These are phyloP conservation scores for Cyathus striatus DNA, from an alignment of 768 basidiomycete species.

Conservation along the genomic window DNA sequence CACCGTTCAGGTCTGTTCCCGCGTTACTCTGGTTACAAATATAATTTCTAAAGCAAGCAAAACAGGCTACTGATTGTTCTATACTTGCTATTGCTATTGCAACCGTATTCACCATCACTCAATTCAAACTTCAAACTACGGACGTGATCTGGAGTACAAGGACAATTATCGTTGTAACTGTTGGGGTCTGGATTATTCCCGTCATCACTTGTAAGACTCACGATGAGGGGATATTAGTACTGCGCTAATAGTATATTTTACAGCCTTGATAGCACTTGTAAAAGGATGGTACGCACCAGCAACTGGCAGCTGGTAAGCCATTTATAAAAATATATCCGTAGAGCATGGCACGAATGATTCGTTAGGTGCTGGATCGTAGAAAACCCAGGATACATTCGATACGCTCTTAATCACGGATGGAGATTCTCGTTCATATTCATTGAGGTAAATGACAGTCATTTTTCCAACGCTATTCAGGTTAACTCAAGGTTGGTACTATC, in stretches of 20 bases:
- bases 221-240: too few relatives aligned
- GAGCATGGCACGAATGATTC: background rate
- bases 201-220: background rate
- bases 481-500: background rate
- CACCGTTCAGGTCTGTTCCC: background rate
- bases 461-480: background rate
- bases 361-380: slow-evolving; percentile 10
- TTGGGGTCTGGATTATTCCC: background rate
- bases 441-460: slow-evolving; percentile 15
- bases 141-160: background rate
- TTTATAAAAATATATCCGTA: background rate
- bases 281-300: slow-evolving; percentile 11
- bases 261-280: slow-evolving; percentile 9
- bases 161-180: background rate
- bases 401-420: slow-evolving; percentile 9
- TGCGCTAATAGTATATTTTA: too few relatives aligned
- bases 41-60: background rate
- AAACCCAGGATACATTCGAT: slow-evolving; percentile 8
- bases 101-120: slow-evolving; percentile 10
- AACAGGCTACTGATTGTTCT: slow-evolving; percentile 9
- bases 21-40: background rate
- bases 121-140: background rate
- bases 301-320: slow-evolving; percentile 9
- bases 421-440: slow-evolving; percentile 9
- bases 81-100: slow-evolving; percentile 10